phyloP scores from a whole-genome alignment of 2,329 filamentous ascomycete genomes.

The Orbilia ellipsospora region DNA sequence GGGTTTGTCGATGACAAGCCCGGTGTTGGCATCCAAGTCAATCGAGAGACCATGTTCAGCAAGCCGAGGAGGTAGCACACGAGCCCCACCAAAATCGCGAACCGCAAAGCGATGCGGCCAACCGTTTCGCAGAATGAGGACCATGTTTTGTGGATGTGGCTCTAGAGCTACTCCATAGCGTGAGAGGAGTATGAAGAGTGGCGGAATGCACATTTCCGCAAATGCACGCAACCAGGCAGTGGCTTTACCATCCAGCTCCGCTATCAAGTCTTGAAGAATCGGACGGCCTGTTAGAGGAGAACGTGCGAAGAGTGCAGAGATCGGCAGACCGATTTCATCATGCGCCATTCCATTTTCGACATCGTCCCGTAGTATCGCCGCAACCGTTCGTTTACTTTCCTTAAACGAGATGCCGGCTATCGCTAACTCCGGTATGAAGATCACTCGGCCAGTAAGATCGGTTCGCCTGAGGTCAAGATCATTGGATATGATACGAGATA shows the following conservation, averaged over 20 bases:
- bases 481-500: too few relatives aligned
- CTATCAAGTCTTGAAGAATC: too few relatives aligned
- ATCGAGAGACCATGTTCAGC: slow-evolving; percentile 33
- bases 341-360: slow-evolving; percentile 43
- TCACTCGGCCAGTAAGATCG: slow-evolving; percentile 10
- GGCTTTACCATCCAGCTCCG: too few relatives aligned
- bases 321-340: slow-evolving; percentile 26
- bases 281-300: too few relatives aligned
- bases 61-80: slow-evolving; percentile 30
- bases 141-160: slow-evolving; percentile 41
- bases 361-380: slow-evolving; percentile 35
- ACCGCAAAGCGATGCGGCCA: slow-evolving; percentile 32
- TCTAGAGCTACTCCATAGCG: slow-evolving; percentile 41
- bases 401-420: slow-evolving; percentile 33
- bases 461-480: not conserved
- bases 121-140: slow-evolving; percentile 31
- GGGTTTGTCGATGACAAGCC: slow-evolving; percentile 13
- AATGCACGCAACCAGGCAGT: slow-evolving; percentile 15
- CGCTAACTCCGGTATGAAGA: slow-evolving; percentile 30
- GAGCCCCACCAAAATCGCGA: slow-evolving; percentile 32
- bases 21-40: slow-evolving; percentile 31
- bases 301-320: slow-evolving; percentile 23
- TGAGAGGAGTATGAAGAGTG: slow-evolving; percentile 22
- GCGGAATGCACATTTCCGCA: slow-evolving; percentile 22
- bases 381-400: slow-evolving; percentile 24